Base-by-base conservation (phyloP, 257 asterid species). In the Ajuga chamaepitys region DNA sequence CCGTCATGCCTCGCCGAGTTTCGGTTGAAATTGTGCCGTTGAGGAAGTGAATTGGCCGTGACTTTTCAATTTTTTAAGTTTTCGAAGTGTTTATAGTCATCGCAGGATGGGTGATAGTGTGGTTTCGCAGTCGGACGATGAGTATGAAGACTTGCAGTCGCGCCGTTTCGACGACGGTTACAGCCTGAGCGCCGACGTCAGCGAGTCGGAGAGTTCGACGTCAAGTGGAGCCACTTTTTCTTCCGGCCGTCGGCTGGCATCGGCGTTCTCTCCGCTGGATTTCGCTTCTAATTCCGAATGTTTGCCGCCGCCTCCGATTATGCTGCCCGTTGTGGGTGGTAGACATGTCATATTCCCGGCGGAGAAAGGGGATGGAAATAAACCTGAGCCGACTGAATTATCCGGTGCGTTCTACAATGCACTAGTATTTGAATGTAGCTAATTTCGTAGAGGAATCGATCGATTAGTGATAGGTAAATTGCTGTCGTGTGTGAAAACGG, bases 131-230 rank as follows among this genome's bases (percentile, higher is more conserved):
- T 83, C 88, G 51, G 96, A 81, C 3, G 83, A 72, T 3, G 93
- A 68, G 71, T 65, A 35, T 9, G 95, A 85, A 48, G 87, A 66
- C 34, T 40, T 75, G 68, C 61, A 81, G 70, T 85, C 84, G 48
- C 82, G 61, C 62, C 84, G 79, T 11, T 76, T 68, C 60, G 85
- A 67, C 45, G 88, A 82, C 62, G 56, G 86, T 77, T 91, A 91
- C 73, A 85, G 92, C 74, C 51, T 82, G 40, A 91, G 96, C 71
- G 98, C 98, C 56, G 98, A 92, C 76, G 80, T 88, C 62, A 89
- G 97, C 64, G 97, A 92, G 72, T 92, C 97, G 70, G 98, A 85
- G 86, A 83, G 91, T 55, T 85, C 86, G 57, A 75, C 78, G 14
- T 84, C 89, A 17, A 82, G 86, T 73, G 80, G 77, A 13, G 75